These are phyloP conservation scores for Notholithocarpus densiflorus DNA, from an alignment of 306 rosid species.

Conservation along the genomic window DNA sequence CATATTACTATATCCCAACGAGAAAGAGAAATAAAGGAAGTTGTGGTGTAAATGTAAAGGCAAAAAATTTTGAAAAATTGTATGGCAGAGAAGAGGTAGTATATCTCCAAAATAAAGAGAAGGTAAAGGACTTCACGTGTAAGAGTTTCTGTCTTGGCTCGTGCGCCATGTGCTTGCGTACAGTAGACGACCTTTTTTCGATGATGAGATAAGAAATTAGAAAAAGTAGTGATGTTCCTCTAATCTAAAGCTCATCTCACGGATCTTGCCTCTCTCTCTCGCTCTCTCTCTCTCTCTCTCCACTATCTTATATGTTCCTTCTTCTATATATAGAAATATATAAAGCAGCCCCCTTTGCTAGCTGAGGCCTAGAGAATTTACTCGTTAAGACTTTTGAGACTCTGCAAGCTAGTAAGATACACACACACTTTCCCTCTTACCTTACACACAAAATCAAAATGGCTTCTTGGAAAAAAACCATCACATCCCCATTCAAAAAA, in stretches of 20 bases:
- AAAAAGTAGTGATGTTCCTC: conserved; percentile 47
- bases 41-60: conserved; percentile 18
- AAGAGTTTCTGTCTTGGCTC: conserved; percentile 40
- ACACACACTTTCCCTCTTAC: background rate
- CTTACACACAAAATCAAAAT: conserved; percentile 11
- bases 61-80: conserved; percentile 16
- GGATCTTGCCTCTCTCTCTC: conserved; percentile 71
- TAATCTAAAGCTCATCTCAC: conserved; percentile 61
- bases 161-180: conserved; percentile 75
- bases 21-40: background rate
- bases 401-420: too few relatives aligned
- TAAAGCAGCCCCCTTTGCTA: background rate
- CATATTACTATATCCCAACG: background rate
- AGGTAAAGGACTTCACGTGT: conserved; percentile 40
- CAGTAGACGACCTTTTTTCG: conserved; percentile 49
- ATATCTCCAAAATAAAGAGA: conserved; percentile 1
- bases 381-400: background rate
- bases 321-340: background rate
- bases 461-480: conserved; percentile 97
- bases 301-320: background rate
- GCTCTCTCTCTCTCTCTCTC: background rate
- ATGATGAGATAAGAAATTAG: conserved; percentile 42
- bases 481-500: conserved; percentile 77
- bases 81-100: background rate
- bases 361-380: conserved; percentile 11